Evolutionary conservation across 2,329 filamentous ascomycete species (phyloP), one percentile per base, ranked within the genome.

Genomic region (Ophiocordyceps polyrhachis-furcata): DNA sequence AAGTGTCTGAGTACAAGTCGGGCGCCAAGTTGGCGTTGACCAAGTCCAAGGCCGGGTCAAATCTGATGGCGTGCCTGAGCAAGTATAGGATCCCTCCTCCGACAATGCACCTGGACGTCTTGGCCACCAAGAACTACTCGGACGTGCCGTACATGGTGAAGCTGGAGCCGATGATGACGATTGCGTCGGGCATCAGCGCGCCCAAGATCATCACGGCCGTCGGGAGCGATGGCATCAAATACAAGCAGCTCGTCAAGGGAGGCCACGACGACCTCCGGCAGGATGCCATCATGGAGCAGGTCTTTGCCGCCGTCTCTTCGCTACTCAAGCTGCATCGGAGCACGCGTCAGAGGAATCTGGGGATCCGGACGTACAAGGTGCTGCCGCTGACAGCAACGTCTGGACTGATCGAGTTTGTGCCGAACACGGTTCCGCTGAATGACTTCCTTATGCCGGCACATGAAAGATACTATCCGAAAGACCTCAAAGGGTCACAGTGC

Each of bases 261-360:
- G 88, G 91, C 17, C 89, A 89, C 56, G 91, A 98, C 59, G 89
- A 98, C 58, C 73, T 99, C 13, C 83, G 93, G 9, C 91, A 98
- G 65, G 91, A 99, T 56, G 86, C 89, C 41, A 98, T 78, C 68
- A 99, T 99, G 93, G 93, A 98, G 62, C 91, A 99, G 62, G 91
- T 98, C 1, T 99, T 98, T 59, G 85, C 88, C 47, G 87, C 93
- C 62, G 91, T 95, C 20, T 96, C 87, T 47, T 83, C 84, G 44
- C 74, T 98, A 20, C 69, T 99, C 23, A 83, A 84, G 58, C 80
- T 84, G 43, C 87, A 96, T 59, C 80, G 85, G 45, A 74, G 80
- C 13, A 95, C 91, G 2, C 81, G 87, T 37, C 87, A 94, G 56
- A 81, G 91, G 6, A 84, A 84, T 50, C 70, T 99, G 12, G 84